A percentile compares a stretch with the other conserved stretches of the same genome.
phyloP scores from a whole-genome alignment of 2,329 filamentous ascomycete species.

The Arthrinium puccinioides region DNA sequence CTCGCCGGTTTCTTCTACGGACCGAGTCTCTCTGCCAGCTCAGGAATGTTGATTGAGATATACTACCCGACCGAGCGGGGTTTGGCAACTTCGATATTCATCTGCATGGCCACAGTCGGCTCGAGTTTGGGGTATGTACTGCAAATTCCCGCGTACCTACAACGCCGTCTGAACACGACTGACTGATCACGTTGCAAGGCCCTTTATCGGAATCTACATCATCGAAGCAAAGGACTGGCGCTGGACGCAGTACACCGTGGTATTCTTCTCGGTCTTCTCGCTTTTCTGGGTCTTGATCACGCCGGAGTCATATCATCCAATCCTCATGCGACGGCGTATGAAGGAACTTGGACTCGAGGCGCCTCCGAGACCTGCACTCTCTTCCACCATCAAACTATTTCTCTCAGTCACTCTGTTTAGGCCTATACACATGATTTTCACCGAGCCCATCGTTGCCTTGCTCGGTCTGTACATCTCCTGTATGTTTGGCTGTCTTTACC shows the following conservation, averaged over 20 bases:
- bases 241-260: slow-evolving; percentile 45
- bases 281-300: slow-evolving; percentile 29
- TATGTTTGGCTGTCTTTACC: slow-evolving; percentile 44
- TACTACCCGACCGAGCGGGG: slow-evolving; percentile 35
- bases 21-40: slow-evolving; percentile 40
- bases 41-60: slow-evolving; percentile 43
- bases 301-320: slow-evolving; percentile 51
- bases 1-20: slow-evolving; percentile 45
- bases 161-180: no score
- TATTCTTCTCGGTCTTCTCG: slow-evolving; percentile 35
- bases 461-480: slow-evolving; percentile 41
- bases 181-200: slow-evolving; percentile 20
- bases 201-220: slow-evolving; percentile 42
- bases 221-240: slow-evolving; percentile 39
- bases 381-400: slow-evolving; percentile 23
- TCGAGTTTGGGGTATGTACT: slow-evolving; percentile 40
- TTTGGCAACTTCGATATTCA: slow-evolving; percentile 34
- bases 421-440: slow-evolving; percentile 50
- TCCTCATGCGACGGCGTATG: slow-evolving; percentile 32
- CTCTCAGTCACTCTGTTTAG: slow-evolving; percentile 36
- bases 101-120: slow-evolving; percentile 45
- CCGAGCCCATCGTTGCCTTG: slow-evolving; percentile 57
- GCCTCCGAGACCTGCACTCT: slow-evolving; percentile 15
- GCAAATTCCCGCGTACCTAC: not conserved
- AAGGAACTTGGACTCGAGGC: slow-evolving; percentile 25